Percentiles rank a stretch among this genome's conserved stretches.
Evolutionary conservation across 2,329 filamentous ascomycete genomes (phyloP).

Genomic region (Xylariales sp.): DNA sequence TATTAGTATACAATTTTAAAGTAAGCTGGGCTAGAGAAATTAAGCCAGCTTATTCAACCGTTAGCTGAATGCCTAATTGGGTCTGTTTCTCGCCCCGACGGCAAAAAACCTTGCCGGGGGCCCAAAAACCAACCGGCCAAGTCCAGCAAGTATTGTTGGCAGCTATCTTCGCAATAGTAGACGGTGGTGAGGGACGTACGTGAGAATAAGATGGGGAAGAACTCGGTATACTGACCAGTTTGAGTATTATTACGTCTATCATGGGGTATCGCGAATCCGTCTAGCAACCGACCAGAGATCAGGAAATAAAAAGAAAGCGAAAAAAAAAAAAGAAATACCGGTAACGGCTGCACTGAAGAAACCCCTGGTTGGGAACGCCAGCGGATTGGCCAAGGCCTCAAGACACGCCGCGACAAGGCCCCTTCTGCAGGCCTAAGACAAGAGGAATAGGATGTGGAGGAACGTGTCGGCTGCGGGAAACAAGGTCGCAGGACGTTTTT

Average conservation of each 20-base stretch:
- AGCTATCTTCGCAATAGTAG: conserved; percentile 11
- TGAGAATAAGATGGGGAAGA: conserved; percentile 19
- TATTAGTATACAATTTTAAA: conserved; percentile 14
- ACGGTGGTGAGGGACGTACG: conserved; percentile 1
- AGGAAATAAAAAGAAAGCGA: conserved; percentile 39
- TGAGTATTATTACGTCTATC: conserved; percentile 50
- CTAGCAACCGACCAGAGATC: conserved; percentile 45
- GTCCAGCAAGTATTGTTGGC: conserved; percentile 5
- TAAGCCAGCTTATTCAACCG: background rate
- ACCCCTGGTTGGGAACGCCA: conserved; percentile 37
- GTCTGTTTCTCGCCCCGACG: conserved; percentile 15
- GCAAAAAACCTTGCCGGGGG: conserved; percentile 1
- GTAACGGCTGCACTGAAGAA: conserved; percentile 42
- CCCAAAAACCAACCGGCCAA: conserved; percentile 15
- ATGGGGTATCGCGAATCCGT: conserved; percentile 51
- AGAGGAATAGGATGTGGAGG: conserved; percentile 32
- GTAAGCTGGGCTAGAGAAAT: background rate
- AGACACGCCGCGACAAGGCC: conserved; percentile 42
- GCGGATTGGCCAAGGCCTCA: conserved; percentile 39
- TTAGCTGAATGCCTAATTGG: background rate
- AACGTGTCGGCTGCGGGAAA: conserved; percentile 35
- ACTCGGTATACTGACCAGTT: conserved; percentile 46
- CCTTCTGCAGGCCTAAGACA: conserved; percentile 36
- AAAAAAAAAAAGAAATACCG: conserved; percentile 40
- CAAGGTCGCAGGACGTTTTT: conserved; percentile 36